These are phyloP conservation scores for Tolypocladium endophyticum DNA, from an alignment of 2,329 filamentous ascomycete species.

Conservation along the genomic window DNA sequence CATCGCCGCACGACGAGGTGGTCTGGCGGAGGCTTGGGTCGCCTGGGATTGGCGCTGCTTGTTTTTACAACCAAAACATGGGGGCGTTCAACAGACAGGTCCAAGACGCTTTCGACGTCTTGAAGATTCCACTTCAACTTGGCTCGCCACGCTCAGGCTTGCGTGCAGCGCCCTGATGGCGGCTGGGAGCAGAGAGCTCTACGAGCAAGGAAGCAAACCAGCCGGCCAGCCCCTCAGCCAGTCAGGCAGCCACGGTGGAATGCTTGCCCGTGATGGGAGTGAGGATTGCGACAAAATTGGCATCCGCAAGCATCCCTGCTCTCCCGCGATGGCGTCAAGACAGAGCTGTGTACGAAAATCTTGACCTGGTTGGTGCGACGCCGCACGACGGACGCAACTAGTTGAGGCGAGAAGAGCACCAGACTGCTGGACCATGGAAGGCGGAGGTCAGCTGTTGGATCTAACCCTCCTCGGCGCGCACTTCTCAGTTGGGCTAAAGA, in stretches of 20 bases:
- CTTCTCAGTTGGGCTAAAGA: neutral
- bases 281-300: neutral
- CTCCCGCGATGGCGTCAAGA: neutral
- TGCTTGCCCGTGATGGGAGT: neutral
- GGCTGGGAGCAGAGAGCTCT: neutral
- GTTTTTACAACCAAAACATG: conserved; percentile 83
- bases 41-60: conserved; percentile 59
- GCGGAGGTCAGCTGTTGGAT: neutral
- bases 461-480: neutral
- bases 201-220: neutral
- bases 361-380: neutral
- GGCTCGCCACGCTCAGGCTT: neutral
- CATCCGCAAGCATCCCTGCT: neutral
- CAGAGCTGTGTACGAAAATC: neutral
- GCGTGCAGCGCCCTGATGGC: neutral
- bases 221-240: neutral
- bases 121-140: conserved; percentile 50
- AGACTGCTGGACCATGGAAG: neutral
- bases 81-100: conserved; percentile 66
- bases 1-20: conserved; percentile 42
- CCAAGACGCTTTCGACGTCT: conserved; percentile 52
- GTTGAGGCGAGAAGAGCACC: neutral
- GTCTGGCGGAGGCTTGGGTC: conserved; percentile 44
- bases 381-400: neutral
- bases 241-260: neutral